A percentile compares a stretch with the other conserved stretches of the same genome.
These are phyloP conservation scores for Solanum lignicaule DNA, from an alignment of 257 asterid genomes.

Conservation along the genomic window DNA sequence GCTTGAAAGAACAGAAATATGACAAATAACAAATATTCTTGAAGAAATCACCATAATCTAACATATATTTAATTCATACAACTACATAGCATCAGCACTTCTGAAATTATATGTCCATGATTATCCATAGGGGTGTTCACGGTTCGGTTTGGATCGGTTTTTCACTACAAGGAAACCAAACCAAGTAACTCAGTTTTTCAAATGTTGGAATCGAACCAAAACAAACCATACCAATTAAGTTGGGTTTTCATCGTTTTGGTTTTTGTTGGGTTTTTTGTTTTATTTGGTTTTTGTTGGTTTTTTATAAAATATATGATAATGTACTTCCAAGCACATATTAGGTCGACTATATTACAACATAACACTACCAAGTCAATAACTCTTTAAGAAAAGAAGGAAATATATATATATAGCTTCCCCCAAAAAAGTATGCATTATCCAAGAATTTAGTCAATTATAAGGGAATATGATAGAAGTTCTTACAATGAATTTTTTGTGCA, in stretches of 20 bases:
- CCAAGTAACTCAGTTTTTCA: not conserved
- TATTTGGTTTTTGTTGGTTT: not conserved
- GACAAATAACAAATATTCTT: not conserved
- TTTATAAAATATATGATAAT: not conserved
- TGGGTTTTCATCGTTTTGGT: not conserved
- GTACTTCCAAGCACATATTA: not conserved
- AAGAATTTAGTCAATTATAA: not conserved
- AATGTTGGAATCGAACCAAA: not conserved
- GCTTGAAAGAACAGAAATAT: not conserved
- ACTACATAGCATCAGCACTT: not conserved
- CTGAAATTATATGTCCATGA: not conserved
- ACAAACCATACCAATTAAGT: not conserved
- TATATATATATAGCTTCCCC: not conserved
- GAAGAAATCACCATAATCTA: not conserved
- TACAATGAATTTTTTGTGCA: not conserved
- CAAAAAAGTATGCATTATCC: not conserved
- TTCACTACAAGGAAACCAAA: not conserved
- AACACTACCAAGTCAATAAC: not conserved
- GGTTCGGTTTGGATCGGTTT: not conserved
- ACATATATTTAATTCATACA: not conserved
- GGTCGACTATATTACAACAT: not conserved
- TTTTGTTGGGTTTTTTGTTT: not conserved
- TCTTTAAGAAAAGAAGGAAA: not conserved
- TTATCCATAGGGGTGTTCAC: not conserved
- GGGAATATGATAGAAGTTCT: not conserved